phyloP scores from a whole-genome alignment of 768 basidiomycete genomes.

The Russula griseocarnosa region DNA sequence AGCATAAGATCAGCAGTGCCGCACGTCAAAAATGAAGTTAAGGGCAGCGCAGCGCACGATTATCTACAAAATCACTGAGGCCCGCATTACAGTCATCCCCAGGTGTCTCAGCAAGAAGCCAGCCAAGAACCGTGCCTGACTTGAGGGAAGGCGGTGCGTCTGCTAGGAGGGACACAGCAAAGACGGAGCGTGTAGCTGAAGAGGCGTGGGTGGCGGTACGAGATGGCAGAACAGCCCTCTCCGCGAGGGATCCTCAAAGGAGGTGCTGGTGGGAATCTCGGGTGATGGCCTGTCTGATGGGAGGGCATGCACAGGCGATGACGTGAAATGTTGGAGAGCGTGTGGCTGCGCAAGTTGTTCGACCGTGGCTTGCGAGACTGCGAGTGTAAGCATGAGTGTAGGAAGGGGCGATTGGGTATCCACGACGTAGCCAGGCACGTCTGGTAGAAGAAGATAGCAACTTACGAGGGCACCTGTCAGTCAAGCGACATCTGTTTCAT shows the following conservation, averaged over 20 bases:
- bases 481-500: slow-evolving; percentile 16
- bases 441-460: slow-evolving; percentile 1
- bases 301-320: neutral
- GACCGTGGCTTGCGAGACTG: no score
- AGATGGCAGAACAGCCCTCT: slow-evolving; percentile 26
- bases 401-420: neutral
- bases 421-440: neutral
- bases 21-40: neutral
- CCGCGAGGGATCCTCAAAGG: slow-evolving; percentile 26
- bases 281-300: neutral
- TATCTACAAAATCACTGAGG: slow-evolving; percentile 67
- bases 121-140: slow-evolving; percentile 26
- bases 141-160: slow-evolving; percentile 18
- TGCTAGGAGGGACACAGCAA: slow-evolving; percentile 25
- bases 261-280: slow-evolving; percentile 3
- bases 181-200: slow-evolving; percentile 21
- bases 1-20: neutral
- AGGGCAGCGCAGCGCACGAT: slow-evolving; percentile 46
- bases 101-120: slow-evolving; percentile 26
- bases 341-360: neutral
- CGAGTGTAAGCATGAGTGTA: no score
- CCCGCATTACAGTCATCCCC: slow-evolving; percentile 44
- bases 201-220: slow-evolving; percentile 19
- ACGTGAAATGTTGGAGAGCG: slow-evolving; percentile 3
- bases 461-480: slow-evolving; percentile 19